A percentile compares a stretch with the other conserved stretches of the same genome.
Evolutionary conservation across 139 green algal genomes (phyloP).

Genomic region (Pleodorina starrii): DNA sequence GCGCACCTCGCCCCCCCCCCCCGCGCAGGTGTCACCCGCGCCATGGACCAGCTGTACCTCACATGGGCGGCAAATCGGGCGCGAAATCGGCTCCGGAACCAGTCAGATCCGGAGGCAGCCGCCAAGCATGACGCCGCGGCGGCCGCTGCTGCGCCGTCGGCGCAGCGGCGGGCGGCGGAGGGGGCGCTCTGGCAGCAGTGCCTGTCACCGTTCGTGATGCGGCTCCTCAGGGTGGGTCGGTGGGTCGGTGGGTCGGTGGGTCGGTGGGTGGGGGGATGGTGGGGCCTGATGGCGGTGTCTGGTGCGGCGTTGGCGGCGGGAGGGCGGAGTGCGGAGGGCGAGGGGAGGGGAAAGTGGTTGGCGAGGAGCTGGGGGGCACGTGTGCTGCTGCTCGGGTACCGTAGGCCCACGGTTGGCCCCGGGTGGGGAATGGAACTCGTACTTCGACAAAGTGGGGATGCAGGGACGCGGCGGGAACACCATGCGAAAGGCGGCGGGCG

Average conservation of each 20-base stretch:
- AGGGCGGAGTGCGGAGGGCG: background rate
- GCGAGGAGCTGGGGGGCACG: background rate
- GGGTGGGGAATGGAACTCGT: no score
- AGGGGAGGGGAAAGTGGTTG: background rate
- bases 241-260: background rate
- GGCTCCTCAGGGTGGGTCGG: background rate
- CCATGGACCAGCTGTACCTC: slow-evolving; percentile 48
- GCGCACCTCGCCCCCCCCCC: background rate
- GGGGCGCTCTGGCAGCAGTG: background rate
- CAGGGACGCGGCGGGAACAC: background rate
- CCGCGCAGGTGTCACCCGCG: slow-evolving; percentile 17
- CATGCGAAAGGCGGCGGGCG: background rate
- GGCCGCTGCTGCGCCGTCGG: background rate
- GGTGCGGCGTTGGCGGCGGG: background rate
- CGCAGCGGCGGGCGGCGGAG: slow-evolving; percentile 15
- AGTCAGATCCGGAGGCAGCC: background rate
- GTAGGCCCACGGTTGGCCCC: no score
- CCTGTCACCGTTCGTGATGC: slow-evolving; percentile 25
- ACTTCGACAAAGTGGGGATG: no score
- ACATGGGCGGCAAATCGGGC: slow-evolving; percentile 20
- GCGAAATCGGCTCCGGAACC: background rate
- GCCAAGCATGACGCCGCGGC: background rate
- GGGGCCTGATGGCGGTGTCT: background rate
- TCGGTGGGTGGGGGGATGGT: background rate
- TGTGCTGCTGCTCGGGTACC: background rate